Evolutionary conservation across 257 asterid species (phyloP).

Genomic region (Datura wrightii): DNA sequence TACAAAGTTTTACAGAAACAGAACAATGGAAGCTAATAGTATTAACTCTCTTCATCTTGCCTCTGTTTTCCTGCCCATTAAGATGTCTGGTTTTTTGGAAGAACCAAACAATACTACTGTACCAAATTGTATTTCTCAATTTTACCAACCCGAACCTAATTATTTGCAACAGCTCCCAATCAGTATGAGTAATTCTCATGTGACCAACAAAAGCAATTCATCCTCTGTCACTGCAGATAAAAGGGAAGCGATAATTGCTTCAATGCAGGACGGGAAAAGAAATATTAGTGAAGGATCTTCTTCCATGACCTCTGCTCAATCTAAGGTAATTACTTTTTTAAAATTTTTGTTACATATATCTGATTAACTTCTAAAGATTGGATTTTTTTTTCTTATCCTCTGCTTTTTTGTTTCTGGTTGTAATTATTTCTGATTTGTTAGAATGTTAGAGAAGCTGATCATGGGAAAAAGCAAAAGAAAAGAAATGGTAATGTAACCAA

Average conservation of each 20-base stretch:
- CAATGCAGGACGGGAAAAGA: constrained; percentile 34
- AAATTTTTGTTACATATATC: neutral
- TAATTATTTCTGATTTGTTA: constrained; percentile 20
- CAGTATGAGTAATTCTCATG: constrained; percentile 5
- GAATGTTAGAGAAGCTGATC: constrained; percentile 40
- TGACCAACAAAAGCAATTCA: constrained; percentile 46
- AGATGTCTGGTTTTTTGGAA: constrained; percentile 38
- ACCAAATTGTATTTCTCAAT: constrained; percentile 36
- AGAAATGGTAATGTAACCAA: constrained; percentile 40
- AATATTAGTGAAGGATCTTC: constrained; percentile 40
- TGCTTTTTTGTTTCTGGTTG: too few relatives aligned
- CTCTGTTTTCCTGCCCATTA: constrained; percentile 38
- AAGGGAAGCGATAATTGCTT: neutral
- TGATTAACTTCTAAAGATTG: neutral
- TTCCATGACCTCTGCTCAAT: constrained; percentile 50
- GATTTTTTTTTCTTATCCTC: neutral
- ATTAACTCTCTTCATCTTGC: constrained; percentile 36
- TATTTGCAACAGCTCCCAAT: constrained; percentile 23
- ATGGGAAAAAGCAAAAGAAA: constrained; percentile 44
- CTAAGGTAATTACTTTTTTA: constrained; percentile 48
- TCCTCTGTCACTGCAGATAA: constrained; percentile 47
- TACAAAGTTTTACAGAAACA: constrained; percentile 30
- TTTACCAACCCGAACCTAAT: constrained; percentile 38
- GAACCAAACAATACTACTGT: constrained; percentile 41
- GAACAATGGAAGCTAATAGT: constrained; percentile 44